Evolutionary conservation across 2,329 filamentous ascomycete species (phyloP), one percentile per base, ranked within the genome.

Genomic region (Dactylella cylindrospora): DNA sequence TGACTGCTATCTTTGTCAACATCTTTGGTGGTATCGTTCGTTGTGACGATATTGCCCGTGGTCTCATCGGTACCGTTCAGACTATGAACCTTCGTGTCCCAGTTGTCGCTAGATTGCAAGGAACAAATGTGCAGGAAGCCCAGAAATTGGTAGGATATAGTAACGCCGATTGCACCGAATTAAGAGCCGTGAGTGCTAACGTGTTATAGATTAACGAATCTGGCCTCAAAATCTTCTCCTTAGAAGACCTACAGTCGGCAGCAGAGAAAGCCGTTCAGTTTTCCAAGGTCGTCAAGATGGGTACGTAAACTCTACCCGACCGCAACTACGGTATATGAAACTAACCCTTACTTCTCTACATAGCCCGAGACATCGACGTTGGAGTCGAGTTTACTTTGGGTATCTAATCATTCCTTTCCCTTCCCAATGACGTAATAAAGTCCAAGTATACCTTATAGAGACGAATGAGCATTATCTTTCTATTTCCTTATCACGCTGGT

Each of bases 1-100:
- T 98, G 68, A 91, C 90, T 45, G 93, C 93, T 71, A 93, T 98
- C 78, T 98, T 98, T 70, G 93, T 98, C 79, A 98, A 98, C 83
- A 98, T 98, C 76, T 98, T 98, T 73, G 93, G 93, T 74, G 93
- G 93, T 78, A 98, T 98, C 70, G 93, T 98, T 70, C 84, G 93
- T 71, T 98, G 93, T 74, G 93, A 98, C 74, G 90, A 88, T 72
- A 98, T 98, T 73, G 93, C 93, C 68, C 86, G 90, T 76, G 93
- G 93, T 72, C 81, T 98, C 70, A 95, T 98, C 79, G 85, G 88
- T 74, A 95, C 95, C 55, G 93, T 93, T 65, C 82, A 95, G 79
- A 84, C 84, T 71, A 90, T 98, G 81, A 90, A 95, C 80, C 83
- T 98, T 71, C 86, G 93, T 77, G 93, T 93, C 68, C 93, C 93